Conservation (phyloP, 1,139 yeast species). For the Suhomyces maxii region DNA sequence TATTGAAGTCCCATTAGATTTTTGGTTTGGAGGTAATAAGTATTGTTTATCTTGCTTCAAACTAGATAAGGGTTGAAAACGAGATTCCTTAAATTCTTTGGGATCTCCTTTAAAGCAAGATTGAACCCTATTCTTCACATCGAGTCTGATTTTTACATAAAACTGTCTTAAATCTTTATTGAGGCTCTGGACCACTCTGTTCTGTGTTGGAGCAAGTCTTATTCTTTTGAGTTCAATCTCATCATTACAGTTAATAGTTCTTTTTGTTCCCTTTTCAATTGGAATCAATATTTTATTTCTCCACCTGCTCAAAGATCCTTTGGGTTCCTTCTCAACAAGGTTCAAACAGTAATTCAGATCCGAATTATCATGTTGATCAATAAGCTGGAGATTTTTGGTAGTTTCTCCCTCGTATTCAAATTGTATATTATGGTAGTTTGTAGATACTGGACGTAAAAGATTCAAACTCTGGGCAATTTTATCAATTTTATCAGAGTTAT, state of each 20-base stretch:
- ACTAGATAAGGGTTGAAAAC: conserved; percentile 1
- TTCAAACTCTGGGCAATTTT: background rate
- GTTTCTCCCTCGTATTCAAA: too few species aligned
- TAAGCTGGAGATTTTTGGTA: too few species aligned
- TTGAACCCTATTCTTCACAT: background rate
- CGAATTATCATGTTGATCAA: too few species aligned
- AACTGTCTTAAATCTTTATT: background rate
- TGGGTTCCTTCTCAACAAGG: too few species aligned
- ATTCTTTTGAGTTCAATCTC: background rate
- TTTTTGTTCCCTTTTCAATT: too few species aligned
- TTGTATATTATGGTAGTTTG: too few species aligned
- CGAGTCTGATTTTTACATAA: background rate
- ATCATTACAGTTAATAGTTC: too few species aligned
- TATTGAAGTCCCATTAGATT: conserved; percentile 1
- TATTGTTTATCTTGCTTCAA: conserved; percentile 1
- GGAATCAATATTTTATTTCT: too few species aligned
- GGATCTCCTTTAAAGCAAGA: background rate
- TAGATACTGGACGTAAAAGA: background rate
- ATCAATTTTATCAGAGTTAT: background rate
- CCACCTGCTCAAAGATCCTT: too few species aligned
- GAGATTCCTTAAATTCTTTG: background rate
- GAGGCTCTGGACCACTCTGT: too few species aligned
- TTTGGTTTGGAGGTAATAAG: background rate
- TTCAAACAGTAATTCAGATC: too few species aligned
- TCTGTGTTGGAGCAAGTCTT: too few species aligned